phyloP scores from a whole-genome alignment of 176 grass and related monocot species.

The Oryza coarctata region DNA sequence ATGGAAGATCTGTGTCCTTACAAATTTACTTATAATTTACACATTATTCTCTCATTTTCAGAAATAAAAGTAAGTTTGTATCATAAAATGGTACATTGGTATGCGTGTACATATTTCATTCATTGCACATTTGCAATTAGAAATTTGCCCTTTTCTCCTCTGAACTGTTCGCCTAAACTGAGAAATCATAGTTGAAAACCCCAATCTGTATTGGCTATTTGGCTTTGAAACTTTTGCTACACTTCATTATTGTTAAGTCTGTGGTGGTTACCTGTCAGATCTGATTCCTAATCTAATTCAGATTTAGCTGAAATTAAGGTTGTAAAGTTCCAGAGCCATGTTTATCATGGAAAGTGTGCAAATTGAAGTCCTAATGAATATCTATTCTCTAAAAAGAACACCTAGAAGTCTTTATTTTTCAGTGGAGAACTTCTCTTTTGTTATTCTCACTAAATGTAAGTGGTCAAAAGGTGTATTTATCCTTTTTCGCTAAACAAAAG shows the following conservation, averaged over 20 bases:
- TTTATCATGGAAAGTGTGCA: neutral
- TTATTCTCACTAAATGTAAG: neutral
- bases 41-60: neutral
- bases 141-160: neutral
- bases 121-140: neutral
- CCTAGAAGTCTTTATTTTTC: conserved; percentile 6
- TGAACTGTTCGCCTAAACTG: neutral
- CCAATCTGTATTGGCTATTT: neutral
- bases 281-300: neutral
- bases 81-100: neutral
- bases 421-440: neutral
- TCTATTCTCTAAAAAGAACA: neutral
- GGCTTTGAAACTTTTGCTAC: neutral
- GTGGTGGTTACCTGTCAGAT: neutral
- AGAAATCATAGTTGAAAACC: neutral
- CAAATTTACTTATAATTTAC: neutral
- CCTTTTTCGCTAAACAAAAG: too few species aligned
- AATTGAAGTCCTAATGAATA: conserved; percentile 7
- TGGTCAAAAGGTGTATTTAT: conserved; percentile 1
- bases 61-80: neutral
- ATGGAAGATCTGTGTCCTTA: conserved; percentile 42
- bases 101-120: neutral
- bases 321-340: neutral
- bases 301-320: neutral
- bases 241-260: neutral